Evolutionary conservation across 768 basidiomycete species (phyloP).

Genomic region (Collybiopsis luxurians): DNA sequence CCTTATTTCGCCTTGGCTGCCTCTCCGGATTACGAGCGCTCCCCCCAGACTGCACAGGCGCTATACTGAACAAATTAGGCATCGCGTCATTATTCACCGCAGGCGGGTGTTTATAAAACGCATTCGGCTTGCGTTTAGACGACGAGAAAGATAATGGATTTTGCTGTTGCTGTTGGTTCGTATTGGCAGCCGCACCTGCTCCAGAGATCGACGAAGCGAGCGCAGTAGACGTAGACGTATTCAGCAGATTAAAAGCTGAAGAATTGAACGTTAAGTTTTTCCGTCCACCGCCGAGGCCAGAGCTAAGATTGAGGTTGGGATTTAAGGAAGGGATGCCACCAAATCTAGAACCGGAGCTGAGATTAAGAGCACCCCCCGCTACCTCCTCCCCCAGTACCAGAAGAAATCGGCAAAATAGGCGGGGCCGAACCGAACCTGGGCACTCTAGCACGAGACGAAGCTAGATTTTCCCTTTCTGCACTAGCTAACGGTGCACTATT

Average conservation of each 20-base stretch:
- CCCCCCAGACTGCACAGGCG: not conserved
- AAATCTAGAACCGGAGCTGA: not conserved
- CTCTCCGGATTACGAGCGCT: not conserved
- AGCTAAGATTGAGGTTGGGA: not conserved
- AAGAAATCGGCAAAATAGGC: not conserved
- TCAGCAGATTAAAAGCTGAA: conserved; percentile 1
- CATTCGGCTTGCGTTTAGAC: conserved; percentile 56
- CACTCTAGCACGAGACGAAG: not conserved
- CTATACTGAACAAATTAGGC: not conserved
- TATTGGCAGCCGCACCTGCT: conserved; percentile 15
- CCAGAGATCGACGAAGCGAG: conserved; percentile 7
- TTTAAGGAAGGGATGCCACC: not conserved
- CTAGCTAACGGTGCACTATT: not conserved
- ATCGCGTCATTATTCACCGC: conserved; percentile 10
- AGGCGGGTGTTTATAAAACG: conserved; percentile 64
- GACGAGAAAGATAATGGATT: conserved; percentile 38
- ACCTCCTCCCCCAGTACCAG: too few relatives aligned
- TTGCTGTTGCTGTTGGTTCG: conserved; percentile 7
- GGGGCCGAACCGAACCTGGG: conserved; percentile 3
- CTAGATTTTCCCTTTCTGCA: not conserved
- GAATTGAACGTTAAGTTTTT: conserved; percentile 5
- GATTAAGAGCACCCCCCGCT: not conserved
- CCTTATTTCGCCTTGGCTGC: not conserved
- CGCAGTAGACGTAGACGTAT: conserved; percentile 2
- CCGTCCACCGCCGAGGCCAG: conserved; percentile 8